phyloP scores from a whole-genome alignment of 2,329 filamentous ascomycete species.

The Monilinia laxa region DNA sequence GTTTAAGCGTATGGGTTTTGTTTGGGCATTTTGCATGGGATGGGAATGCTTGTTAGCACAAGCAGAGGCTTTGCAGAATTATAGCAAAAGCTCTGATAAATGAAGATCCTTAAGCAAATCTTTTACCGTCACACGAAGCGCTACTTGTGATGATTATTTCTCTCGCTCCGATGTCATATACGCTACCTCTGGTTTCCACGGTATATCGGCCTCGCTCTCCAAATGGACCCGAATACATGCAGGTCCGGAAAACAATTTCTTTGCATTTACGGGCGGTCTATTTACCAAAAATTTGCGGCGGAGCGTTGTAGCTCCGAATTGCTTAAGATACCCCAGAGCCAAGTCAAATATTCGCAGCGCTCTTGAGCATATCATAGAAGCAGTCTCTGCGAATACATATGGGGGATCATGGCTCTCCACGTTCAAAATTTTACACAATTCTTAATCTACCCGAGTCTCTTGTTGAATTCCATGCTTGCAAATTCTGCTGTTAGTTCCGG shows the following conservation, averaged over 20 bases:
- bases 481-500: not conserved
- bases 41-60: constrained; percentile 40
- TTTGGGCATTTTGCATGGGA: constrained; percentile 40
- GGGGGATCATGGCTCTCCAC: not conserved
- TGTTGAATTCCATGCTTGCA: not conserved
- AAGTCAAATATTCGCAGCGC: not conserved
- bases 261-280: constrained; percentile 3
- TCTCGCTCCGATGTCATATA: not conserved
- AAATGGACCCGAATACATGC: constrained; percentile 1
- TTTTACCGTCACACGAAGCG: constrained; percentile 16
- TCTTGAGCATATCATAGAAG: constrained; percentile 1
- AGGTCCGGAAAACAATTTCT: not conserved
- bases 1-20: constrained; percentile 50
- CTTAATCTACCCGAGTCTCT: not conserved
- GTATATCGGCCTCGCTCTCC: not conserved
- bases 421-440: not conserved
- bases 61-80: constrained; percentile 38
- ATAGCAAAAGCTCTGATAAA: constrained; percentile 41
- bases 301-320: not conserved
- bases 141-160: constrained; percentile 18
- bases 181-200: constrained; percentile 6
- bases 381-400: not conserved
- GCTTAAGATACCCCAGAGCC: not conserved
- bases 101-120: constrained; percentile 35
- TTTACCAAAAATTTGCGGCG: constrained; percentile 1